phyloP scores from a whole-genome alignment of 306 rosid species.

The Citrullus amarus region DNA sequence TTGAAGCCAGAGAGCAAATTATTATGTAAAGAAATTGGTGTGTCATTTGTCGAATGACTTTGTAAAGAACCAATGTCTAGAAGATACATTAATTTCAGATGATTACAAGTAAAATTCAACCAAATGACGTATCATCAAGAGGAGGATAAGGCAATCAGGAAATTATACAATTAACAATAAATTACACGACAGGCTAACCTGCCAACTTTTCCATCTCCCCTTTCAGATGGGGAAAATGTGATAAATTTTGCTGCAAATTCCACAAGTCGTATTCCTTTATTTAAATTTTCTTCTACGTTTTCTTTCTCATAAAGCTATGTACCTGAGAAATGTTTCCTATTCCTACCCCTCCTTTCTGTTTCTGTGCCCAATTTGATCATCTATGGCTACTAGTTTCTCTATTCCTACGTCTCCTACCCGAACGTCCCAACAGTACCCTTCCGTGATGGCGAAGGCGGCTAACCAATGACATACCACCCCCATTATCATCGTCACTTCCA shows the following conservation, averaged over 20 bases:
- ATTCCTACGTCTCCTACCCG: slow-evolving; percentile 71
- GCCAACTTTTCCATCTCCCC: slow-evolving; percentile 1
- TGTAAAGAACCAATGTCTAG: neutral
- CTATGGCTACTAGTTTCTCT: slow-evolving; percentile 36
- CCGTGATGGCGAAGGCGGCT: slow-evolving; percentile 68
- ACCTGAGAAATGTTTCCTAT: slow-evolving; percentile 33
- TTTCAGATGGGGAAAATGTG: neutral
- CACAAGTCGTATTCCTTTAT: slow-evolving; percentile 2
- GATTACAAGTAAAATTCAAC: slow-evolving; percentile 5
- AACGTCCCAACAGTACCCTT: slow-evolving; percentile 50
- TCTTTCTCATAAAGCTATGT: slow-evolving; percentile 18
- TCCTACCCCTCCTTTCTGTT: slow-evolving; percentile 40
- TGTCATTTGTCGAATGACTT: slow-evolving; percentile 8
- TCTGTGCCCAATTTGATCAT: slow-evolving; percentile 10
- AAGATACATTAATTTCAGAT: neutral
- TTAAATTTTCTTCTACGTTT: neutral
- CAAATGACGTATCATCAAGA: neutral
- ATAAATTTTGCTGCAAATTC: neutral
- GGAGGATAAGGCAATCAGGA: slow-evolving; percentile 9
- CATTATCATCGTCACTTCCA: slow-evolving; percentile 23
- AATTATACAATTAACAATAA: slow-evolving; percentile 13
- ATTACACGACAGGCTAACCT: slow-evolving; percentile 7
- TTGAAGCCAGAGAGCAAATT: neutral
- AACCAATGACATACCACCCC: slow-evolving; percentile 50
- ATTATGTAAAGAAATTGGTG: slow-evolving; percentile 1